Base-by-base conservation (phyloP, 2,329 filamentous ascomycete genomes). In the Nigrospora oryzae region DNA sequence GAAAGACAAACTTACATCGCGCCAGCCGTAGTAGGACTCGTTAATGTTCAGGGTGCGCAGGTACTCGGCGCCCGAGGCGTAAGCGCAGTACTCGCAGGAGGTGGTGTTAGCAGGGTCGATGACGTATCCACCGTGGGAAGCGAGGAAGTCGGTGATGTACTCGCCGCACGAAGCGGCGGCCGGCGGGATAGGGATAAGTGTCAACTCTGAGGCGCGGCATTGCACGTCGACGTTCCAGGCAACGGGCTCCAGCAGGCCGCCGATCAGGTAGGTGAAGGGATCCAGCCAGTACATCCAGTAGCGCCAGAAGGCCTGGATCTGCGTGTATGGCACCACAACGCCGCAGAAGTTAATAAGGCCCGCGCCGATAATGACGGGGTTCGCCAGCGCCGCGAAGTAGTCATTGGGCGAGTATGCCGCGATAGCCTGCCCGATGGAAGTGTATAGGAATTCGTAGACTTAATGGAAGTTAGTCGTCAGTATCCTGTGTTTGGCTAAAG, bases 361-460 rank as follows among this genome's bases (percentile, higher is more conserved):
- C 1, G 64, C 62, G 7, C 64, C 64, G 44, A 74, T 61, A 32
- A 73, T 45, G 56, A 86, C 83, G 0, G 86, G 86, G 6, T 89
- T 68, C 19, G 82, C 80, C 51, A 90, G 88, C 50, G 89, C 84
- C 1, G 84, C 86, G 65, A 89, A 89, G 2, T 33, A 17, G 34
- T 34, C 19, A 35, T 73, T 82, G 0, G 86, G 86, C 0, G 86
- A 84, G 62, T 89, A 89, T 1, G 88, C 86, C 49, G 82, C 86
- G 53, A 91, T 88, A 85, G 85, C 90, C 60, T 89, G 86, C 19
- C 84, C 88, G 85, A 83, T 90, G 52, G 72, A 81, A 31, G 75
- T 76, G 60, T 83, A 77, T 71, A 89, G 90, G 11, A 90, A 62
- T 68, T 81, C 88, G 67, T 89, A 89, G 1, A 91, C 11, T 72